Evolutionary conservation across 2,329 filamentous ascomycete genomes (phyloP).

Genomic region (Podosphaera aphanis): DNA sequence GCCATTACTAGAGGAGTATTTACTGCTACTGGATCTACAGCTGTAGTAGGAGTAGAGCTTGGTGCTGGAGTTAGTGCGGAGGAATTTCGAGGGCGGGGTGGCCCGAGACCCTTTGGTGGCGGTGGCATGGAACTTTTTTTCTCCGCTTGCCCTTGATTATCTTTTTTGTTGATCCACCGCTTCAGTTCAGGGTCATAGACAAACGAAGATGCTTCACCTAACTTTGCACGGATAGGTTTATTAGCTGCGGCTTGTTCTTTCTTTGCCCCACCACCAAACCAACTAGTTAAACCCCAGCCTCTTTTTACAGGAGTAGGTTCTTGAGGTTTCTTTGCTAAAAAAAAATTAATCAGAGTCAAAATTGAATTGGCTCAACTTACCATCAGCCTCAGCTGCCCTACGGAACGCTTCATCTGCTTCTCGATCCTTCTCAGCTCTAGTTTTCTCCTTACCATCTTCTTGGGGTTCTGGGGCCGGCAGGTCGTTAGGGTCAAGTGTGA

Average conservation of each 20-base stretch:
- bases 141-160: constrained; percentile 33
- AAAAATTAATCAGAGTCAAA: constrained; percentile 2
- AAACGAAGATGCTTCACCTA: constrained; percentile 82
- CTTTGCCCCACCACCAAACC: constrained; percentile 47
- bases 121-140: constrained; percentile 49
- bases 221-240: constrained; percentile 70
- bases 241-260: constrained; percentile 21
- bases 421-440: constrained; percentile 44
- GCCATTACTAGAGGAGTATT: constrained; percentile 9
- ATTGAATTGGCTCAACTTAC: constrained; percentile 21
- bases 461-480: constrained; percentile 24
- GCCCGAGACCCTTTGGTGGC: constrained; percentile 38
- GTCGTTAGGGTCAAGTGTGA: constrained; percentile 64
- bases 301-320: constrained; percentile 30
- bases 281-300: constrained; percentile 63
- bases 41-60: background rate
- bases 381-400: constrained; percentile 57
- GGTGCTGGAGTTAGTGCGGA: constrained; percentile 3
- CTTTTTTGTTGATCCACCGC: constrained; percentile 96
- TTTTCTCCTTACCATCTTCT: constrained; percentile 22
- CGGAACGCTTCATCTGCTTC: constrained; percentile 71
- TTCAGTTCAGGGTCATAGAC: constrained; percentile 90
- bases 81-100: constrained; percentile 16
- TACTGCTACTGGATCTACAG: background rate
- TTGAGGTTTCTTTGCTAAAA: constrained; percentile 34